A percentile compares a stretch with the other conserved stretches of the same genome.
phyloP scores from a whole-genome alignment of 169 alveolate species.

The Perkinsus olseni region DNA sequence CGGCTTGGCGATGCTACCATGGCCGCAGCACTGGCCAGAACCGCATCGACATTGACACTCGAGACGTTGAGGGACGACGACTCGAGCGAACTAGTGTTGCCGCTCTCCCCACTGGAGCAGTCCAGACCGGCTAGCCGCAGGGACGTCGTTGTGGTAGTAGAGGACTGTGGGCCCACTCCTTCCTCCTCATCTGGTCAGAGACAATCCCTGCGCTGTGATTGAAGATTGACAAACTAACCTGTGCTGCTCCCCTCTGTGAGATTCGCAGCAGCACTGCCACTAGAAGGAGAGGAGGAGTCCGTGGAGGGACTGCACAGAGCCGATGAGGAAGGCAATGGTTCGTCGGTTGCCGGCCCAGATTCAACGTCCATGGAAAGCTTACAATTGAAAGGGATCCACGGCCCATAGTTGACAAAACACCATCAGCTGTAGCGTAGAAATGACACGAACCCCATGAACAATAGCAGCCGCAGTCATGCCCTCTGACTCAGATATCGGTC shows the following conservation, averaged over 20 bases:
- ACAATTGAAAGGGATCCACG: no score
- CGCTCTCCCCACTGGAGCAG: not conserved
- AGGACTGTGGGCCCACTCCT: not conserved
- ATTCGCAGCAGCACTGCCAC: no score
- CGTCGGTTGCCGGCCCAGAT: no score
- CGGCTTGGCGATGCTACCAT: not conserved
- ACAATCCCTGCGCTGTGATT: no score
- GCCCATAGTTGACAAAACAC: not conserved
- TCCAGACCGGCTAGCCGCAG: not conserved
- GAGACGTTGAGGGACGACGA: not conserved
- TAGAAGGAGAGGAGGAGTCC: no score
- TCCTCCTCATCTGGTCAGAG: not conserved
- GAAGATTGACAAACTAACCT: no score
- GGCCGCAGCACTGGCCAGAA: not conserved
- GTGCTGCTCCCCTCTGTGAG: no score
- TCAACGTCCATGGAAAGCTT: no score
- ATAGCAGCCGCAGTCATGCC: not conserved
- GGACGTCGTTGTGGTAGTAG: not conserved
- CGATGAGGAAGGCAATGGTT: no score
- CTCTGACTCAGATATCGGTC: not conserved
- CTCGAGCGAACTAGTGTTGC: not conserved
- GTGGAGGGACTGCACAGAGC: no score
- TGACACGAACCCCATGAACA: not conserved
- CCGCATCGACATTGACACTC: not conserved
- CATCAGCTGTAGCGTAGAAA: not conserved